Conservation (phyloP, 257 asterid genomes). For the Cinchona pubescens region DNA sequence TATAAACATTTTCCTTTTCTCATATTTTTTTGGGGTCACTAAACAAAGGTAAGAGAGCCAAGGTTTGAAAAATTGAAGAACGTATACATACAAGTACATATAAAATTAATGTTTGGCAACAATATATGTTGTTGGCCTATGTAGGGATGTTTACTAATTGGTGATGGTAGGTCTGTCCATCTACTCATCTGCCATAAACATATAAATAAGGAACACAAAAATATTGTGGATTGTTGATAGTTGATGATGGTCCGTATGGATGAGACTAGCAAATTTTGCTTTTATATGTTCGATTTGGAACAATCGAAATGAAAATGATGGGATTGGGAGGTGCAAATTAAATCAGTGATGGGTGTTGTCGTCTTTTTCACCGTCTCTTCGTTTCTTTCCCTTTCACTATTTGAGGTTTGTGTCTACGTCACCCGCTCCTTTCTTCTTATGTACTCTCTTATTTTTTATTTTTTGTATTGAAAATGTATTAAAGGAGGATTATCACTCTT, state of each 20-base stretch:
- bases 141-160: not conserved
- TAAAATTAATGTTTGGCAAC: not conserved
- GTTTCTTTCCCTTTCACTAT: not conserved
- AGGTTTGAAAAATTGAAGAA: not conserved
- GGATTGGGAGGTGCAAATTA: not conserved
- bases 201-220: not conserved
- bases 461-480: no score
- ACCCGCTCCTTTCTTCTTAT: not conserved
- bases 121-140: not conserved
- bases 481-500: no score
- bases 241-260: slow-evolving; percentile 14
- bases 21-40: not conserved
- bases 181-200: not conserved
- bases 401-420: not conserved
- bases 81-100: not conserved
- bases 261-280: slow-evolving; percentile 5
- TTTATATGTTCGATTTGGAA: slow-evolving; percentile 2
- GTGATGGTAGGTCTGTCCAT: not conserved
- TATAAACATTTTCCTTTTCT: no score
- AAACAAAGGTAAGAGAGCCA: not conserved
- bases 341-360: not conserved
- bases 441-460: no score
- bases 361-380: not conserved
- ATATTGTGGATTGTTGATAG: not conserved
- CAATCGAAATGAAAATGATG: slow-evolving; percentile 18